Evolutionary conservation across 768 basidiomycete species (phyloP).

Genomic region (Pleurotus eryngii): DNA sequence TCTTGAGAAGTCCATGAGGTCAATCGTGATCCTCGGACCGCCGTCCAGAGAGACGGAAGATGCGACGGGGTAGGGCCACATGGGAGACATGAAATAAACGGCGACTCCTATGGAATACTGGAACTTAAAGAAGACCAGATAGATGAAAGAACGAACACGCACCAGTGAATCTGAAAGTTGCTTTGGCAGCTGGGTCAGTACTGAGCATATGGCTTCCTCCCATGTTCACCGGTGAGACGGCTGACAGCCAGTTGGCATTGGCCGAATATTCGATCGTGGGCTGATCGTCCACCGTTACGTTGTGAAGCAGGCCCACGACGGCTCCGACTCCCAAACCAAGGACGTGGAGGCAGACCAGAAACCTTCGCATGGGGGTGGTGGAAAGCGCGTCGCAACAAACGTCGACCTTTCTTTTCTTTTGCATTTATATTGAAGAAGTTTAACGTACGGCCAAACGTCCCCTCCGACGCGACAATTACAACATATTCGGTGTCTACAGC

Average conservation of each 20-base stretch:
- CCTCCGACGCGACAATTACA: no score
- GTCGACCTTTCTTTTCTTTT: no score
- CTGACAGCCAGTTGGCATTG: background rate
- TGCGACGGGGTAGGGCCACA: slow-evolving; percentile 14
- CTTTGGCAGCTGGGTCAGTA: slow-evolving; percentile 1
- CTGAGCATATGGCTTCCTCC: slow-evolving; percentile 11
- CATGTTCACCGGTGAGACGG: slow-evolving; percentile 7
- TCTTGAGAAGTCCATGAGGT: slow-evolving; percentile 8
- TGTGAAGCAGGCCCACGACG: background rate
- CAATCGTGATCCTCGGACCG: background rate
- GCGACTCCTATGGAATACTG: slow-evolving; percentile 8
- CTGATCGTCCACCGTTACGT: background rate
- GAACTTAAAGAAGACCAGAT: background rate
- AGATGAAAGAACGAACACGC: background rate
- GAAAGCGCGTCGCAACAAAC: no score
- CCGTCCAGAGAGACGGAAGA: slow-evolving; percentile 9
- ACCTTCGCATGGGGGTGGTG: background rate
- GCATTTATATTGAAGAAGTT: no score
- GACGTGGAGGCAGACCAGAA: background rate
- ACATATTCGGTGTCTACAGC: no score
- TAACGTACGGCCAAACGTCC: no score
- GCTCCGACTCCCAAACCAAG: background rate
- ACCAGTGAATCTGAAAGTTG: slow-evolving; percentile 13
- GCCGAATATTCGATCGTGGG: background rate
- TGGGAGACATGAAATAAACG: slow-evolving; percentile 11